Percentiles rank a stretch among this genome's conserved stretches.
Conservation (phyloP, 1,284 basidiomycete species). For the Taiwanofungus camphoratus region DNA sequence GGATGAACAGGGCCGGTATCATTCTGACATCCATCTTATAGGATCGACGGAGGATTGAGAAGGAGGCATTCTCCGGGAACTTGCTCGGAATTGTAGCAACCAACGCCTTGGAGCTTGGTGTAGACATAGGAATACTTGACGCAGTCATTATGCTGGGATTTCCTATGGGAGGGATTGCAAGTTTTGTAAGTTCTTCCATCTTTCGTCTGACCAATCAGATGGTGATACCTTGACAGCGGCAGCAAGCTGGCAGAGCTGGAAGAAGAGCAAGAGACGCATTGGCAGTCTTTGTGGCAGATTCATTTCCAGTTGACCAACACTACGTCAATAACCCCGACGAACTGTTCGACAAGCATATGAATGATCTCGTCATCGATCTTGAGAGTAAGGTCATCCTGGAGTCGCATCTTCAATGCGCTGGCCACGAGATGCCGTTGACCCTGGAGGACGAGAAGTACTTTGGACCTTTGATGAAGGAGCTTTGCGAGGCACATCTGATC, state of each 20-base stretch:
- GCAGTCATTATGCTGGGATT: slow-evolving; percentile 90
- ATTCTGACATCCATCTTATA: slow-evolving; percentile 25
- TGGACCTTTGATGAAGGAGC: slow-evolving; percentile 49
- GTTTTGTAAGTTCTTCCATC: slow-evolving; percentile 48
- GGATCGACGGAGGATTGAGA: slow-evolving; percentile 82
- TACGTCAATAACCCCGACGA: slow-evolving; percentile 71
- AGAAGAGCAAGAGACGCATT: slow-evolving; percentile 79
- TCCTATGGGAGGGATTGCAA: slow-evolving; percentile 66
- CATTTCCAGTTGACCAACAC: slow-evolving; percentile 72
- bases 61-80: slow-evolving; percentile 80
- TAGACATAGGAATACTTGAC: slow-evolving; percentile 86
- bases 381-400: slow-evolving; percentile 76
- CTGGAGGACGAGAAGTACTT: slow-evolving; percentile 70
- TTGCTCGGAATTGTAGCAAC: slow-evolving; percentile 87
- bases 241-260: slow-evolving; percentile 88
- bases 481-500: slow-evolving; percentile 50
- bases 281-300: slow-evolving; percentile 73
- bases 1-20: not conserved
- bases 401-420: slow-evolving; percentile 86
- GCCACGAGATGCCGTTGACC: slow-evolving; percentile 79
- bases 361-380: slow-evolving; percentile 69
- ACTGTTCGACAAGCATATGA: slow-evolving; percentile 57
- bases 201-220: slow-evolving; percentile 2
- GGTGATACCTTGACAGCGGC: slow-evolving; percentile 42
- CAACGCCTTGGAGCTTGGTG: slow-evolving; percentile 86